Percentiles rank a stretch among this genome's conserved stretches.
phyloP scores from a whole-genome alignment of 129 eudicot genomes.

The Flaveria sonorensis region DNA sequence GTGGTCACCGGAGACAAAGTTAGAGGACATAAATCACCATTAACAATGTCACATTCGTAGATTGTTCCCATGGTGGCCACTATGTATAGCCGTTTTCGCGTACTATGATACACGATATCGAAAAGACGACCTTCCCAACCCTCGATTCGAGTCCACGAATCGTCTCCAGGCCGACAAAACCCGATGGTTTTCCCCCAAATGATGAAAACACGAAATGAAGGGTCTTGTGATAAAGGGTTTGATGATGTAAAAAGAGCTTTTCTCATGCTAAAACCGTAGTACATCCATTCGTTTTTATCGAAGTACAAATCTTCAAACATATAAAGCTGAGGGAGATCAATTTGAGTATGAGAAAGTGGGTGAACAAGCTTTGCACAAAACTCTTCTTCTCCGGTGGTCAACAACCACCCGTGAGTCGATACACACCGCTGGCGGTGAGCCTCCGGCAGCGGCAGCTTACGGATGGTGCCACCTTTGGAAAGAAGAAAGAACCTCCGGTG shows the following conservation, averaged over 20 bases:
- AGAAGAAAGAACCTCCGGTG: conserved; percentile 17
- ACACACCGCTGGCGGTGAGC: conserved; percentile 31
- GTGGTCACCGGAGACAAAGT: conserved; percentile 4
- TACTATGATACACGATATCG: conserved; percentile 22
- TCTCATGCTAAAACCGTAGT: conserved; percentile 26
- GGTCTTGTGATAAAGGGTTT: conserved; percentile 20
- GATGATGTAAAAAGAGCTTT: conserved; percentile 27
- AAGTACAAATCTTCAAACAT: conserved; percentile 26
- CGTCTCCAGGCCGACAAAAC: conserved; percentile 30
- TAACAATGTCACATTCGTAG: conserved; percentile 24
- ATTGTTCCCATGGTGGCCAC: conserved; percentile 28
- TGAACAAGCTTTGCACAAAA: conserved; percentile 20
- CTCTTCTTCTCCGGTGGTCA: conserved; percentile 28
- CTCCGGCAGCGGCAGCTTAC: conserved; percentile 19
- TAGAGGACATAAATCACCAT: background rate
- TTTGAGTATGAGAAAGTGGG: conserved; percentile 26
- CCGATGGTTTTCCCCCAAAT: conserved; percentile 30
- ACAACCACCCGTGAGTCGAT: conserved; percentile 30
- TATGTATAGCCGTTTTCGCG: conserved; percentile 26
- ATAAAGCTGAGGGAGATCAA: conserved; percentile 27
- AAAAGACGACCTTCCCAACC: conserved; percentile 27
- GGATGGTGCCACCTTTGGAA: conserved; percentile 22
- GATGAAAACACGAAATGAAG: conserved; percentile 29
- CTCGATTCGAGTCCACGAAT: conserved; percentile 18
- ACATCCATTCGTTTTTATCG: conserved; percentile 32